Base-by-base conservation (phyloP, 2,329 filamentous ascomycete genomes). In the Aspergillus novoparasiticus region DNA sequence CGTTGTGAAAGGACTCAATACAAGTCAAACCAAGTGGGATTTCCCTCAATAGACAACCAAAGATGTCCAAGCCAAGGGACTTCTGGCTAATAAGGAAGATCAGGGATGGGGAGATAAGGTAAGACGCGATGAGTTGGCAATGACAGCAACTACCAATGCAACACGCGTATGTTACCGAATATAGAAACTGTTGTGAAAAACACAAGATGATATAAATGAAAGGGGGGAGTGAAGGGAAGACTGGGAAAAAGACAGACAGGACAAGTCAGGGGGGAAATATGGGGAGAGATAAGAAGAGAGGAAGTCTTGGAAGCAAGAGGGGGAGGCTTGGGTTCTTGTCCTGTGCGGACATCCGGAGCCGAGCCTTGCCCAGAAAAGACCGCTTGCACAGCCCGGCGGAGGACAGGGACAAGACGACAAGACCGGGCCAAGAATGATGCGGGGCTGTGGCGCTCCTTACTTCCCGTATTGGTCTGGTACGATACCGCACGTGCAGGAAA, bases 351-450 rank as follows among this genome's bases (percentile, higher is more conserved):
- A 62, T 55, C 53, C 62, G 55, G 60, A 67, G 64, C 73, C 73
- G 71, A 76, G 72, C 65, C 68, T 71, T 73, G 76, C 75, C 76
- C 71, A 78, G 75, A 74, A 72, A 73, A 75, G 66, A 60, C 68
- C 67, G 67, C 68, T 68, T 68, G 67, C 71, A 72, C 68, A 69
- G 69, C 65, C 70, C 67, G 67, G 75, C 73, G 73, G 75, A 73
- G 69, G 68, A 68, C 64, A 67, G 69, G 68, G 66, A 69, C 69
- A 70, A 70, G 67, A 70, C 64, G 69, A 71, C 70, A 72, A 75
- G 71, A 74, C 72, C 71, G 73, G 73, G 73, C 75, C 74, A 77
- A 76, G 75, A 72, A 60, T 64, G 61, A 62, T 70, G 69, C 69
- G 69, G 71, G 68, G 61, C 60, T 60, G 57, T 64, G 59, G 59